Conservation (phyloP, 2,329 filamentous ascomycete genomes). For the Dothidotthia symphoricarpi region DNA sequence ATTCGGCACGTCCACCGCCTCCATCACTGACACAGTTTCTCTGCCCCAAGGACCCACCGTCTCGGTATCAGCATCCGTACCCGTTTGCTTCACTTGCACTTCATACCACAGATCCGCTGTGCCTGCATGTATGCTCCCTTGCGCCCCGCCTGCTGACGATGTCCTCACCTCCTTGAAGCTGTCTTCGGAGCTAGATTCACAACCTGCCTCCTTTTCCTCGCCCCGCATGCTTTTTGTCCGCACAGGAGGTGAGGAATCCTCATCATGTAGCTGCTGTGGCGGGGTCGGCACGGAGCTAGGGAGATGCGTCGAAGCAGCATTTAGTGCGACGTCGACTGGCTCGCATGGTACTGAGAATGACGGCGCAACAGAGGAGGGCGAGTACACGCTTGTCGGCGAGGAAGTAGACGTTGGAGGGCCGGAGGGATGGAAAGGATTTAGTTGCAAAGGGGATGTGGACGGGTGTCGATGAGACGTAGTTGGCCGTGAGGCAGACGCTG, state of each 20-base stretch:
- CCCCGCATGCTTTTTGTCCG: conserved; percentile 31
- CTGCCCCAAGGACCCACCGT: too few relatives aligned
- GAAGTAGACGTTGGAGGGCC: conserved; percentile 13
- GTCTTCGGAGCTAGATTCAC: conserved; percentile 10
- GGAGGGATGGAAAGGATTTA: conserved; percentile 10
- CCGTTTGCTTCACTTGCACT: too few relatives aligned
- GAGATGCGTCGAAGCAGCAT: conserved; percentile 24
- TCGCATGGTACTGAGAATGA: conserved; percentile 14
- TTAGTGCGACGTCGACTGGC: conserved; percentile 20
- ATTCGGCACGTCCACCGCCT: too few relatives aligned
- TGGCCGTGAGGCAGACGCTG: conserved; percentile 10
- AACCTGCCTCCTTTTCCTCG: conserved; percentile 13
- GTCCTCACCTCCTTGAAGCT: conserved; percentile 16
- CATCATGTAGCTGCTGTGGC: conserved; percentile 17
- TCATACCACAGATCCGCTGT: too few relatives aligned
- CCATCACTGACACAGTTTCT: too few relatives aligned
- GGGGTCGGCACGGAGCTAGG: conserved; percentile 23
- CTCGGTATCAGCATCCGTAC: too few relatives aligned
- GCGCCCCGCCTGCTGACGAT: conserved; percentile 13
- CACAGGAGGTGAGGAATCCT: conserved; percentile 15
- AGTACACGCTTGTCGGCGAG: conserved; percentile 12
- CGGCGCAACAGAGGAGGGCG: conserved; percentile 8
- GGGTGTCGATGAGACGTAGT: too few relatives aligned
- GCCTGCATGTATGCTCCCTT: too few relatives aligned
- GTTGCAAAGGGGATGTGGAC: too few relatives aligned